Conservation (phyloP, 805 yeast species). For the Vanderwaltozyma verrucispora region DNA sequence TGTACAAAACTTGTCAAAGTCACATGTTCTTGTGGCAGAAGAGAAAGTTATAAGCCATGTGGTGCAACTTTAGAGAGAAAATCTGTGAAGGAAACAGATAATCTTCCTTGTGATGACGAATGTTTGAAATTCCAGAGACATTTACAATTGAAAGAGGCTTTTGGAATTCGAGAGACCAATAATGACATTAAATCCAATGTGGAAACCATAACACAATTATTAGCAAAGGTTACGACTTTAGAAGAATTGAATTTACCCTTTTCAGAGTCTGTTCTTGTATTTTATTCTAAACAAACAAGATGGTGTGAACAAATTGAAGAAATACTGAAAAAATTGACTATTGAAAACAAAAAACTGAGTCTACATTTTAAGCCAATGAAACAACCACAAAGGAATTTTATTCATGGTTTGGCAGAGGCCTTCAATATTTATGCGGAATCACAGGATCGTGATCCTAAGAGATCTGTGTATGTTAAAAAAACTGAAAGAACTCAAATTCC, state of each 20-base stretch:
- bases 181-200: conserved; percentile 6
- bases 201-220: conserved; percentile 11
- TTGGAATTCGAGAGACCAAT: conserved; percentile 28
- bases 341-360: conserved; percentile 30
- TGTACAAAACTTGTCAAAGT: conserved; percentile 44
- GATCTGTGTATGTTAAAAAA: conserved; percentile 55
- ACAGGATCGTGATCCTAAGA: conserved; percentile 71
- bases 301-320: conserved; percentile 65
- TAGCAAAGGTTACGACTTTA: conserved; percentile 17
- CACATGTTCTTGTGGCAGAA: conserved; percentile 57
- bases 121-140: conserved; percentile 58
- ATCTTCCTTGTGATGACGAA: conserved; percentile 55
- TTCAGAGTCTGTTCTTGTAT: conserved; percentile 35
- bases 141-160: conserved; percentile 51
- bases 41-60: conserved; percentile 41
- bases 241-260: conserved; percentile 31
- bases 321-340: conserved; percentile 40
- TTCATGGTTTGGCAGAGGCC: conserved; percentile 55
- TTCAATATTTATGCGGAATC: conserved; percentile 56
- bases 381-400: conserved; percentile 53
- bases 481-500: conserved; percentile 23
- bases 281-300: conserved; percentile 43
- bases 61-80: conserved; percentile 35
- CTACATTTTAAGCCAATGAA: conserved; percentile 69
- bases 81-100: conserved; percentile 28